Base-by-base conservation (phyloP, 202 grass and related monocot genomes). In the Carex sylvatica region DNA sequence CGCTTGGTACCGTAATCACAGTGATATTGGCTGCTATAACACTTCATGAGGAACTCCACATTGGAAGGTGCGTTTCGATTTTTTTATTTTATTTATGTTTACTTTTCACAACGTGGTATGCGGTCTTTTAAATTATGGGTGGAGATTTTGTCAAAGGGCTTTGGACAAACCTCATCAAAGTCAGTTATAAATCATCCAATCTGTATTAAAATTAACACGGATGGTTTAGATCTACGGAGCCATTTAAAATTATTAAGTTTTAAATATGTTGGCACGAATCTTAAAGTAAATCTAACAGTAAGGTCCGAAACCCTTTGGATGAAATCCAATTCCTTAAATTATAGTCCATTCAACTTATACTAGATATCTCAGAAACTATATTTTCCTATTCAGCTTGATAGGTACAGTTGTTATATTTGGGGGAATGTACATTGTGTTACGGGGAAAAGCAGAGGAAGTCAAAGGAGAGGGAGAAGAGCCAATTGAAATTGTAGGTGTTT, bases 371-470 rank as follows among this genome's bases (percentile, higher is more conserved):
- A 16, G 15, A 55, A 55, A 55, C 53, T 55, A 18, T 55, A 3
- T 55, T 55, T 55, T 4, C 52, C 24, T 1, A 1, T 59, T 42
- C 86, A 92, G 93, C 86, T 71, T 92, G 54, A 38, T 90, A 46
- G 90, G 90, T 68, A 84, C 93, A 40, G 42, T 83, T 73, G 75
- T 78, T 6, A 89, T 95, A 56, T 78, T 95, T 31, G 38, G 74
- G 3, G 90, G 88, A 1, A 19, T 92, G 67, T 95, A 88, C 62
- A 53, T 84, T 2, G 90, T 95, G 61, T 40, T 95, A 59, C 92
- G 92, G 88, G 90, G 90, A 15, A 92, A 95, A 90, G 93, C 86
- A 36, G 79, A 85, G 24, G 88, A 95, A 11, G 8, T 40, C 0
- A 84, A 82, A 16, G 23, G 18, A 14, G 61, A 85, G 85, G 54